These are phyloP conservation scores for Xylariaceae sp. DNA, from an alignment of 2,329 filamentous ascomycete genomes.

Conservation along the genomic window DNA sequence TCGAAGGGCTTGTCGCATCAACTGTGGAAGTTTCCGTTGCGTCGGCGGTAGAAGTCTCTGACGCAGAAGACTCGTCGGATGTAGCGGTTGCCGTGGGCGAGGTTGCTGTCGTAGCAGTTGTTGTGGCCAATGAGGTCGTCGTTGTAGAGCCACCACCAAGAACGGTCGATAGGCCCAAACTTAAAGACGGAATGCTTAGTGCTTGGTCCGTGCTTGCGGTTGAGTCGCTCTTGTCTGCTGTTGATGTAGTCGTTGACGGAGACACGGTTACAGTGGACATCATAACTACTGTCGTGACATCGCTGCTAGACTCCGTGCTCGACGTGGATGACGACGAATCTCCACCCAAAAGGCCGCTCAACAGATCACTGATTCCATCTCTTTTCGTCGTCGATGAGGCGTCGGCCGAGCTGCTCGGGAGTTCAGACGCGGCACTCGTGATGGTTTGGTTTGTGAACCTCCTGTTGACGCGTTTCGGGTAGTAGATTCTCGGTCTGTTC, in stretches of 20 bases:
- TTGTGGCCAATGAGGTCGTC: too few species aligned
- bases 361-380: slow-evolving; percentile 24
- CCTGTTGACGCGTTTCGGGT: slow-evolving; percentile 40
- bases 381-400: slow-evolving; percentile 21
- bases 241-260: slow-evolving; percentile 6
- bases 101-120: too few species aligned
- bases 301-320: slow-evolving; percentile 1
- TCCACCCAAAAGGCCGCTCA: slow-evolving; percentile 18
- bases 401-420: slow-evolving; percentile 15
- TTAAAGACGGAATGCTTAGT: too few species aligned
- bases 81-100: too few species aligned
- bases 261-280: slow-evolving; percentile 11
- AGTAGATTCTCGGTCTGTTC: slow-evolving; percentile 40
- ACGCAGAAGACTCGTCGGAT: too few species aligned
- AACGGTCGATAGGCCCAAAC: too few species aligned
- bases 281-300: slow-evolving; percentile 11
- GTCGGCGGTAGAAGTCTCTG: too few species aligned
- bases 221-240: background rate
- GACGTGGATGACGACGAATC: slow-evolving; percentile 6
- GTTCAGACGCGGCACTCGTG: slow-evolving; percentile 24
- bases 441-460: slow-evolving; percentile 33
- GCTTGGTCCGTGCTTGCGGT: too few species aligned
- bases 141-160: too few species aligned
- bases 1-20: background rate
- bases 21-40: too few species aligned